A percentile compares a stretch with the other conserved stretches of the same genome.
Conservation (phyloP, 345 rosid species). For the Barbarea vulgaris region DNA sequence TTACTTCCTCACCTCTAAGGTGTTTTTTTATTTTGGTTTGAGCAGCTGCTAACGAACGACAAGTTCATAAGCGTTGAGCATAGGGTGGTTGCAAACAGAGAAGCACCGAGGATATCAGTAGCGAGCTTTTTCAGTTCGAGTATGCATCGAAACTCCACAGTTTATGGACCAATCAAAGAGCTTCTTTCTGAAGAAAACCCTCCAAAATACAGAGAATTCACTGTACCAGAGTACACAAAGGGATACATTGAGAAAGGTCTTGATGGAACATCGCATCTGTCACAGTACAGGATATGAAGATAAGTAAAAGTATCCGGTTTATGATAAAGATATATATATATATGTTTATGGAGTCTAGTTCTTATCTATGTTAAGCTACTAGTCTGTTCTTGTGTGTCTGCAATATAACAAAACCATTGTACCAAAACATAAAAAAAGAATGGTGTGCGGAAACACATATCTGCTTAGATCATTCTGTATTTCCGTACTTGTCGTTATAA, state of each 20-base stretch:
- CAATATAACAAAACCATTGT: slow-evolving; percentile 2
- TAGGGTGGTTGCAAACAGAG: slow-evolving; percentile 42
- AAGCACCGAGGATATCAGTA: slow-evolving; percentile 46
- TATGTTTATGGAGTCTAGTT: background rate
- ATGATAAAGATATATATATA: background rate
- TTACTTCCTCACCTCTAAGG: background rate
- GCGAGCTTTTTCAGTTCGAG: slow-evolving; percentile 43
- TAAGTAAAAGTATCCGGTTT: background rate
- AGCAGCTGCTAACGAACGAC: slow-evolving; percentile 46
- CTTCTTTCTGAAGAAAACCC: slow-evolving; percentile 46
- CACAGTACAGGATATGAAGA: slow-evolving; percentile 32
- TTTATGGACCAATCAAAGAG: slow-evolving; percentile 53
- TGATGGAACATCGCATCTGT: slow-evolving; percentile 33
- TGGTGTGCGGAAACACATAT: background rate
- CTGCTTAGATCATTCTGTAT: background rate
- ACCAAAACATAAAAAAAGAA: background rate
- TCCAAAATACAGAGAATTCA: slow-evolving; percentile 38
- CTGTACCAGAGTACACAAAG: slow-evolving; percentile 34
- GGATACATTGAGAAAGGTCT: slow-evolving; percentile 37
- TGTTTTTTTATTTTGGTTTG: background rate
- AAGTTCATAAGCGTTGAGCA: slow-evolving; percentile 47
- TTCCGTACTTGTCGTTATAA: background rate
- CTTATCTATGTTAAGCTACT: background rate
- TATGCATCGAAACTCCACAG: background rate
- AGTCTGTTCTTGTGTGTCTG: background rate